Base-by-base conservation (phyloP, 331 rosid species). In the Malus hybrid region DNA sequence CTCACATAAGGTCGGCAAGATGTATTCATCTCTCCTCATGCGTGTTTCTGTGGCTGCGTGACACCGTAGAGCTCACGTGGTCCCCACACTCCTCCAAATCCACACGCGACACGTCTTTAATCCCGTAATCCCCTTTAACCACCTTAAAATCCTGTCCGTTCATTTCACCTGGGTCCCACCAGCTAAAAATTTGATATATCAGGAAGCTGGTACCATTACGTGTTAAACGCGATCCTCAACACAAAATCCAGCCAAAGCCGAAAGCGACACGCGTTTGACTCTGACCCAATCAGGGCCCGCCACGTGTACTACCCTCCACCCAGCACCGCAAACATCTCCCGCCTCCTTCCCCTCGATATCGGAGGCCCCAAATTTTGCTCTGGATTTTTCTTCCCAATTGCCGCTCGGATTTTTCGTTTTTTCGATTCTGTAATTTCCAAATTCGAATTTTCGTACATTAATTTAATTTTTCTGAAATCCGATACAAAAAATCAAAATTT, bases 391-490 rank as follows among this genome's bases (percentile, higher is more conserved):
- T 61, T 32, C 66, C 67, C 32, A 20, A 19, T 20, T 60, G 28
- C n/a, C 22, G 6, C 52, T 67, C 79, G 50, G 79, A 65, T 69
- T 69, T 34, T 71, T 46, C 52, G 52, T 44, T 44, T 44, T 65
- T 57, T 24, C 74, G 52, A 81, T 57, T 72, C 57, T 12, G 16
- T 29, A 44, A 10, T 65, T 28, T 67, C 39, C 56, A 27, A 42
- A n/a, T 70, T 36, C 56, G 46, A 71, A 29, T 34, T 32, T 59
- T 8, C 9, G 2, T 0, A 18, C 1, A 72, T 33, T 56, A 54
- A 18, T 7, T 33, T 20, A 2, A 16, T n/a, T 34, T 27, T 2
- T 5, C 6, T 4, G 65, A 28, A 31, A 48, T 65, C 39, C n/a
- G 44, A 65, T 63, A 32, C 7, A 18, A 27, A 44, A 75, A 29